These are phyloP conservation scores for Symmetrospora coprosmae DNA, from an alignment of 768 basidiomycete species.

Conservation along the genomic window DNA sequence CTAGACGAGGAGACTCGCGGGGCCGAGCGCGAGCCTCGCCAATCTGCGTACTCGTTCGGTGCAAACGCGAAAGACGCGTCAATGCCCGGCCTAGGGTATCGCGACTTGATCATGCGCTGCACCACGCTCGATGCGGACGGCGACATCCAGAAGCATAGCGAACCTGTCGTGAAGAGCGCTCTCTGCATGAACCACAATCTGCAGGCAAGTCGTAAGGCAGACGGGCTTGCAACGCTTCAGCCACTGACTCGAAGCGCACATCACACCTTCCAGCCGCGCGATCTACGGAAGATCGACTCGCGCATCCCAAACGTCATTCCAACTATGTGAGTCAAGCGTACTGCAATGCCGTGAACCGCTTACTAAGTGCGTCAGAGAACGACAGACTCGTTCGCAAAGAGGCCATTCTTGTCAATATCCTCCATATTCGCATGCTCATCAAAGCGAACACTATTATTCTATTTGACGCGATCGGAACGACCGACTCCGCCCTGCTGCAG, in stretches of 20 bases:
- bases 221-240: no score
- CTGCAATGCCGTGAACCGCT: constrained; percentile 50
- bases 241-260: no score
- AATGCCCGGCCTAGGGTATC: not conserved
- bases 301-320: constrained; percentile 54
- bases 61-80: no score
- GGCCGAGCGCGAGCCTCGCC: not conserved
- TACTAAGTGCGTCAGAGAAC: no score
- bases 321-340: constrained; percentile 14
- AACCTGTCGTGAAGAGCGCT: constrained; percentile 9
- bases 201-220: not conserved
- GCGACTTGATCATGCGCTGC: constrained; percentile 1
- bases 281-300: constrained; percentile 91
- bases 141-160: not conserved
- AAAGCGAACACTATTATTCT: constrained; percentile 82
- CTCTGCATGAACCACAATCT: not conserved
- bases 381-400: constrained; percentile 79
- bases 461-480: constrained; percentile 81
- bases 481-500: constrained; percentile 70
- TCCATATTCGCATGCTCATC: constrained; percentile 86
- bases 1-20: not conserved
- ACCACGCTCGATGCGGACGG: constrained; percentile 18
- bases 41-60: not conserved
- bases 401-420: constrained; percentile 77
- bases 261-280: constrained; percentile 79